Evolutionary conservation across 768 basidiomycete genomes (phyloP), one percentile per base, ranked within the genome.

Genomic region (Collybia mongolica): DNA sequence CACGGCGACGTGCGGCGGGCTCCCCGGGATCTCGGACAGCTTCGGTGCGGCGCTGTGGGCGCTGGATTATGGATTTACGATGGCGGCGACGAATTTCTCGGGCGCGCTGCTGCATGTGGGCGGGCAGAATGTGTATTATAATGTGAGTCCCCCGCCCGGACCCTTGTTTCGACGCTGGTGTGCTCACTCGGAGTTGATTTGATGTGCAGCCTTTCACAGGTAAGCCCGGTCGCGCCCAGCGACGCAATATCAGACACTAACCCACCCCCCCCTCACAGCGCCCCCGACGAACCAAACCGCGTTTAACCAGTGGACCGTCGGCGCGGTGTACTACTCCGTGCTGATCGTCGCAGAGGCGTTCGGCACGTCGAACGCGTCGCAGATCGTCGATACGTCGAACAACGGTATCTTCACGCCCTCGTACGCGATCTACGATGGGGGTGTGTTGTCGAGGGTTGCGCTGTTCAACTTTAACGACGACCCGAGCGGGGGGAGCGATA

Each of bases 381-480:
- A 80, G 50, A 75, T 91, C 14, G 61, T 86, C 26, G 89, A 92
- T 62, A 70, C 91, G 29, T 57, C 63, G 23, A 71, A 74, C 26
- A 81, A 81, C 56, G 58, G 55, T 44, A 71, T 72, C 37, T 78
- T 70, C 58, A 83, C 83, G 7, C 84, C 88, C n/a, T 74, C 77
- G 4, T 85, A 88, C 61, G 85, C 79, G 6, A 80, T 92, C 47
- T 91, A 88, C 60, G 85, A 91, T 61, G 71, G 81, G 49, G 83
- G 79, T 17, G 66, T 67, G 2, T 77, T 84, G 0, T 70, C 73
- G 1, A 77, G 84, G 40, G 72, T 89, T 6, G 81, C 80, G 14
- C 63, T 91, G 28, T 75, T 90, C 71, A 93, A 91, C 67, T 90
- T 76, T 58, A 72, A 86, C 48, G 72, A 73, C 32, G 87, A 88